These are phyloP conservation scores for Fusarium sp. DNA, from an alignment of 2,329 filamentous ascomycete species.

Conservation along the genomic window DNA sequence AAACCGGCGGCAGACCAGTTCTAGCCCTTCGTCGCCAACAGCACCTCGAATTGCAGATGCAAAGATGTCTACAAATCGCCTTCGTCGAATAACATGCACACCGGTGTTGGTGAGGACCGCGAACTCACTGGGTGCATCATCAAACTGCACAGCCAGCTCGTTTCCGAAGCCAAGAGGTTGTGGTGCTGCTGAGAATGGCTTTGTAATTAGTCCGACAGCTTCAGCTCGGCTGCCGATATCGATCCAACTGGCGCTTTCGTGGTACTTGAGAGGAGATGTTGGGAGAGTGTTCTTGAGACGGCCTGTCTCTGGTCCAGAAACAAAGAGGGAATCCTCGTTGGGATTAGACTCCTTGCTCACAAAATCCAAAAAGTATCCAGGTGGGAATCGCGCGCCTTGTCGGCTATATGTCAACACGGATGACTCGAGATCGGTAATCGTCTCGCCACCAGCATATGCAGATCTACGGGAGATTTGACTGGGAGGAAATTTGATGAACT, in stretches of 20 bases:
- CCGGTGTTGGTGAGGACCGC: constrained; percentile 92
- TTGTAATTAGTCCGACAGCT: constrained; percentile 79
- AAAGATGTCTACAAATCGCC: constrained; percentile 91
- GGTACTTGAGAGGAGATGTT: constrained; percentile 67
- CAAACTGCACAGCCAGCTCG: constrained; percentile 95
- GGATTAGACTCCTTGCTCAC: constrained; percentile 70
- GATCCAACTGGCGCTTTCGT: constrained; percentile 83
- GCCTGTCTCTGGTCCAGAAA: constrained; percentile 87
- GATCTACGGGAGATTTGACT: constrained; percentile 45
- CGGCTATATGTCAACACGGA: constrained; percentile 59
- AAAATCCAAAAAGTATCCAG: constrained; percentile 92
- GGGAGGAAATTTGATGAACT: constrained; percentile 95
- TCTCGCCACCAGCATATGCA: constrained; percentile 50
- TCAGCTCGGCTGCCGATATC: constrained; percentile 77
- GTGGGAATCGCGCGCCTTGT: constrained; percentile 72
- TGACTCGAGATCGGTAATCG: constrained; percentile 58
- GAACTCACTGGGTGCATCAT: constrained; percentile 81
- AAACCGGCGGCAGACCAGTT: constrained; percentile 83
- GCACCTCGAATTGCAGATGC: constrained; percentile 79
- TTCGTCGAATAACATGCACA: constrained; percentile 83
- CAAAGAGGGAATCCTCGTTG: constrained; percentile 75
- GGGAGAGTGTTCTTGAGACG: constrained; percentile 72
- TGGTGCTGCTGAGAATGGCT: constrained; percentile 73
- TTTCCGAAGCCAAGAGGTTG: constrained; percentile 87
- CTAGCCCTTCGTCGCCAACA: constrained; percentile 80